Percentiles rank a stretch among this genome's conserved stretches.
These are phyloP conservation scores for Apiotrichum mycotoxinovorans DNA, from an alignment of 1,284 basidiomycete species.

Conservation along the genomic window DNA sequence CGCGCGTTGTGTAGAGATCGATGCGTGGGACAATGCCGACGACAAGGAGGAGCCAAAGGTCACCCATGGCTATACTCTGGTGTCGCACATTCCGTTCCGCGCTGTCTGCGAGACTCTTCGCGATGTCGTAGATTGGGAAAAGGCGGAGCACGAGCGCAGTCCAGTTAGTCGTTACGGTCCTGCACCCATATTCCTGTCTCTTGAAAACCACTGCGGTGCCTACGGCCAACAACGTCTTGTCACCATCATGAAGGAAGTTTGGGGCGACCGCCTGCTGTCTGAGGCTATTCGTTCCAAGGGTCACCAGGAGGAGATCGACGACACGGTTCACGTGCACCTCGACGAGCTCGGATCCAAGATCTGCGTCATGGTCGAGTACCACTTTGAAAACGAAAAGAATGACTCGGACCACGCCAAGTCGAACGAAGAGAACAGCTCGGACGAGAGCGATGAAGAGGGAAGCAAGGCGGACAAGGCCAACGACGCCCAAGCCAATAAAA, in stretches of 20 bases:
- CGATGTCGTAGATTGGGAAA: slow-evolving; percentile 5
- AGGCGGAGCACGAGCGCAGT: not conserved
- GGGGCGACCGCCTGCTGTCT: slow-evolving; percentile 11
- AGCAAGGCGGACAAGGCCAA: not conserved
- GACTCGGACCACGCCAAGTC: not conserved
- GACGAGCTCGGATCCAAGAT: slow-evolving; percentile 13
- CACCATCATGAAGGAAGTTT: slow-evolving; percentile 17
- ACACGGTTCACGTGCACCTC: slow-evolving; percentile 4
- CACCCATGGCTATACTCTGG: slow-evolving; percentile 22
- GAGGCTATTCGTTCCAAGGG: not conserved
- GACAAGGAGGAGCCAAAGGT: slow-evolving; percentile 19
- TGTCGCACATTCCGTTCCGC: slow-evolving; percentile 18
- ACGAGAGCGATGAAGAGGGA: not conserved
- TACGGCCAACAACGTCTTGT: slow-evolving; percentile 18
- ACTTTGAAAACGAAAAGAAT: slow-evolving; percentile 8
- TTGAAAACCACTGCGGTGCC: slow-evolving; percentile 21
- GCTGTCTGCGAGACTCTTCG: slow-evolving; percentile 19
- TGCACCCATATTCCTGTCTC: slow-evolving; percentile 13
- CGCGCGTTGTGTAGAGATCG: slow-evolving; percentile 21
- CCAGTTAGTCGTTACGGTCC: not conserved
- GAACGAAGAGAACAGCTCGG: not conserved
- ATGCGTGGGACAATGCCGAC: slow-evolving; percentile 18
- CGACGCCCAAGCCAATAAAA: not conserved
- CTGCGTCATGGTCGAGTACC: slow-evolving; percentile 20
- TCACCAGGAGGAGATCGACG: slow-evolving; percentile 1